These are phyloP conservation scores for Salix udensis DNA, from an alignment of 345 rosid genomes.

Conservation along the genomic window DNA sequence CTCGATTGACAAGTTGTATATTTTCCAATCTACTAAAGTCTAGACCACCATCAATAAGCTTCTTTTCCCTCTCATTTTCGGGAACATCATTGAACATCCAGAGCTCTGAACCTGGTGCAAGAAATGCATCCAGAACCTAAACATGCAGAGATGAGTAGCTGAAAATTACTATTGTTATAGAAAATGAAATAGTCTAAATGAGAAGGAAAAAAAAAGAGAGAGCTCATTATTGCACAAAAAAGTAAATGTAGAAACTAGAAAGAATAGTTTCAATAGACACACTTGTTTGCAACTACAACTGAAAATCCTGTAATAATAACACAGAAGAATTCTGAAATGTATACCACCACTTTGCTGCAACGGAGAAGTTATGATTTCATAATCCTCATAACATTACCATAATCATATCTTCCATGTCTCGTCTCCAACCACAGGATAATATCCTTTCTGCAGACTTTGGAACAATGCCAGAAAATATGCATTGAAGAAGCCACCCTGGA, in stretches of 20 bases:
- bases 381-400: constrained; percentile 50
- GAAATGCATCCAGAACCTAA: constrained; percentile 66
- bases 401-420: constrained; percentile 85
- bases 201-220: background rate
- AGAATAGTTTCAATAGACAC: constrained; percentile 8
- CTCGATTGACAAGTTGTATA: constrained; percentile 56
- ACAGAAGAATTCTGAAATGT: constrained; percentile 8
- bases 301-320: constrained; percentile 8
- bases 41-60: constrained; percentile 68
- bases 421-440: constrained; percentile 74
- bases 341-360: constrained; percentile 32
- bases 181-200: background rate
- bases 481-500: too few relatives aligned
- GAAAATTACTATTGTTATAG: background rate
- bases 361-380: constrained; percentile 21
- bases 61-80: constrained; percentile 65
- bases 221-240: background rate
- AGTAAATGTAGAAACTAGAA: background rate
- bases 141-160: constrained; percentile 15
- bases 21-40: constrained; percentile 50
- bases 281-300: constrained; percentile 11
- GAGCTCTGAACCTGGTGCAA: constrained; percentile 67
- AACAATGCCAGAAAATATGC: constrained; percentile 7
- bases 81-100: constrained; percentile 81
- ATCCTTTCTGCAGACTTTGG: constrained; percentile 60